Evolutionary conservation across 768 basidiomycete species (phyloP), one percentile per base, ranked within the genome.

Genomic region (Pleurotus djamor): DNA sequence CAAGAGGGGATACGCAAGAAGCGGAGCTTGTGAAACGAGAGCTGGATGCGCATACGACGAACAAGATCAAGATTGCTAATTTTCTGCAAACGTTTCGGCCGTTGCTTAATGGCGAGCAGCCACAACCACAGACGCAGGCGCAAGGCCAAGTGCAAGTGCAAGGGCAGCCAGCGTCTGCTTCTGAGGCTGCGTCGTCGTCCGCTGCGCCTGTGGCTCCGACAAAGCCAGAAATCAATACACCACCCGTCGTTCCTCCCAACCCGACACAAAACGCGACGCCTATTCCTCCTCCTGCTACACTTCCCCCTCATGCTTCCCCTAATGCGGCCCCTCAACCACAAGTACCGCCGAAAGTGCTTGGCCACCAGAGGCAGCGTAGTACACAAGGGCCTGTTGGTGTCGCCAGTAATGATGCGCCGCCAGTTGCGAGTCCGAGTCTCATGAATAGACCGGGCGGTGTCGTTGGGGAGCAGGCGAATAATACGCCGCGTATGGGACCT

Each of bases 1-100:
- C 61, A 13, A 49, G 54, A 41, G 69, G 67, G 17, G 66, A 69
- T 48, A 57, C n/a, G 13, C 58, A 65, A 33, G 12, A 57, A 35
- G 62, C 48, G 0, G 65, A 66, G 34, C 52, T 34, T 0, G 59
- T 68, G 14, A 61, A 52, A 32, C 47, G 59, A 21, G 64, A 68
- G 33, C 57, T 62, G 9, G 43, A 32, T 4, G 50, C 62, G 57
- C 63, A 65, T 48, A 44, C 41, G 0, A 17, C 9, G 4, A 13
- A 61, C 10, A 49, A 50, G n/a, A 17, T 56, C 2, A 64, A 58
- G 37, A 32, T 65, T 8, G 9, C 10, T 4, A 32, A 17, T 17
- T 8, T 56, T 32, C 9, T 56, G 16, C 4, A 47, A 4, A 16
- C 10, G 1, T 10, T 12, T 6, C 17, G 21, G 28, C 49, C 28